Percentiles rank a stretch among this genome's conserved stretches.
phyloP scores from a whole-genome alignment of 345 rosid genomes.

The Citrus inodora region DNA sequence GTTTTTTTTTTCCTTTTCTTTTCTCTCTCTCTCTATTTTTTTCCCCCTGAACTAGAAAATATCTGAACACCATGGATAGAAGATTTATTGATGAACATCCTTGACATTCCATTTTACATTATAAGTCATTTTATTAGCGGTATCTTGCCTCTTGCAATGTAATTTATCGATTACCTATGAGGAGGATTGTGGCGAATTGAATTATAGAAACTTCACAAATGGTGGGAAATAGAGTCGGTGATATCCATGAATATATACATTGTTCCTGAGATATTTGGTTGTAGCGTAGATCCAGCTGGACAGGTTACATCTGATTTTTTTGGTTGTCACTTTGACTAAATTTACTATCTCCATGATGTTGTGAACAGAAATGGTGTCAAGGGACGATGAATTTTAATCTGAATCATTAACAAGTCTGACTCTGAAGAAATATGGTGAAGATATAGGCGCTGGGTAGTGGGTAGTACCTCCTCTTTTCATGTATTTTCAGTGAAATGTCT shows the following conservation, averaged over 20 bases:
- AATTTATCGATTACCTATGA: neutral
- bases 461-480: neutral
- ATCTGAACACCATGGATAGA: neutral
- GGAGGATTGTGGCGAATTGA: neutral
- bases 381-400: neutral
- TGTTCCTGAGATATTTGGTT: neutral
- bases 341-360: neutral
- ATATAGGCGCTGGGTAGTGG: neutral
- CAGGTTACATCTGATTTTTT: neutral
- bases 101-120: neutral
- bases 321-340: neutral
- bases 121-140: too few relatives aligned
- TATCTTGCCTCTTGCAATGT: neutral
- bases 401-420: neutral
- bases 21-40: too few relatives aligned
- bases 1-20: neutral
- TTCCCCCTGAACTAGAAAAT: too few relatives aligned
- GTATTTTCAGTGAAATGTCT: neutral
- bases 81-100: neutral
- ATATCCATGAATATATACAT: neutral
- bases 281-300: neutral
- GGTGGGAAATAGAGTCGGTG: neutral
- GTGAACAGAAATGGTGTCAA: neutral
- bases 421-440: neutral
- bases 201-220: neutral